These are phyloP conservation scores for Eremothecium cymbalariae DNA, from an alignment of 1,139 yeast genomes.

Conservation along the genomic window DNA sequence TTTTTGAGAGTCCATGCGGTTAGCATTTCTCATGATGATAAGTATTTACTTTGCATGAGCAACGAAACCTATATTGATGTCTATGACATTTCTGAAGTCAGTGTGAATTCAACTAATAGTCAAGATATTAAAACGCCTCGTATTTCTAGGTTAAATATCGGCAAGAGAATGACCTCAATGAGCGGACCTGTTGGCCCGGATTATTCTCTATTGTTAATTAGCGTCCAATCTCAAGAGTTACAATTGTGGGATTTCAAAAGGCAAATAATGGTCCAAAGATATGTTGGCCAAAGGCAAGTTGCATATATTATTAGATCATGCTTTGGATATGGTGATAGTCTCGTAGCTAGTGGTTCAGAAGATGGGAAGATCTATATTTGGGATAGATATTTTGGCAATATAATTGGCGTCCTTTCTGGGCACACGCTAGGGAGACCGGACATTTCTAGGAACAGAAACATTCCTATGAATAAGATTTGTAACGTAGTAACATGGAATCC, in stretches of 20 bases:
- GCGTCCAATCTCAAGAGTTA: slow-evolving; percentile 67
- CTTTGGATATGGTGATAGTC: slow-evolving; percentile 65
- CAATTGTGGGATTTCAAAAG: slow-evolving; percentile 65
- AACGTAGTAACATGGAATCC: slow-evolving; percentile 63
- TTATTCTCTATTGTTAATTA: slow-evolving; percentile 43
- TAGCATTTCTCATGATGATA: slow-evolving; percentile 33
- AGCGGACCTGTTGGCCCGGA: slow-evolving; percentile 11
- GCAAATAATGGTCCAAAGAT: slow-evolving; percentile 48
- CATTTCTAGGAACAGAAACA: slow-evolving; percentile 7
- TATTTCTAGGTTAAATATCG: slow-evolving; percentile 28
- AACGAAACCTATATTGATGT: slow-evolving; percentile 24
- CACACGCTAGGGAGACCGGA: slow-evolving; percentile 35
- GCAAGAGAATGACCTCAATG: slow-evolving; percentile 42
- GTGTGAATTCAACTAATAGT: slow-evolving; percentile 1
- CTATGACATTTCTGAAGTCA: slow-evolving; percentile 8
- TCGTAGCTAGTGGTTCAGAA: slow-evolving; percentile 75
- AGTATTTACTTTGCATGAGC: slow-evolving; percentile 11
- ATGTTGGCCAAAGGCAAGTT: slow-evolving; percentile 64
- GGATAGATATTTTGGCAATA: slow-evolving; percentile 68
- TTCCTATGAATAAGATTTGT: slow-evolving; percentile 24
- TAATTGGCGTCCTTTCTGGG: slow-evolving; percentile 54
- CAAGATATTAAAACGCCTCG: slow-evolving; percentile 14
- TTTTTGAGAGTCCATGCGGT: slow-evolving; percentile 58
- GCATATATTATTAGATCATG: slow-evolving; percentile 68
- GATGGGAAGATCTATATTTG: slow-evolving; percentile 75